Evolutionary conservation across 208 protist species (phyloP), one percentile per base, ranked within the genome.

Genomic region (Crithidia fasciculata): DNA sequence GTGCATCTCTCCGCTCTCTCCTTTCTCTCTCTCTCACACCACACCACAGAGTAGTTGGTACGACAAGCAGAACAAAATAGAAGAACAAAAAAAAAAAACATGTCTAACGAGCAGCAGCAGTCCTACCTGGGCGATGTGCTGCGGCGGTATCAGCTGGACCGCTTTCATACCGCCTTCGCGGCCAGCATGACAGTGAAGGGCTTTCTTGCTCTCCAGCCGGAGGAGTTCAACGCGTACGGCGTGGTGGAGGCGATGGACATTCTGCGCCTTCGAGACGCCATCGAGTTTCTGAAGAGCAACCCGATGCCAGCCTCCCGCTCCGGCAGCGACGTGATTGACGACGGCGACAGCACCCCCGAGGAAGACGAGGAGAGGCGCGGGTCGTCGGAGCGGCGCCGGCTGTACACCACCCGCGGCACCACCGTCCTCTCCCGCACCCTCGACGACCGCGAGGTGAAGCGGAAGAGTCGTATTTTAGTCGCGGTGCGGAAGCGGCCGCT

Each of bases 401-500:
- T 71, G 43, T 87, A 82, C 77, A 92, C 76, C 41, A 65, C 80
- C 12, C 88, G 80, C 41, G 87, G 87, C 45, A 91, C 87, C 19
- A 91, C 86, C 7, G 83, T 91, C 5, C 80, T 91, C 13, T 87
- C 81, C 12, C 76, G 63, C 15, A 77, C 79, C 19, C 18, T 62
- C 16, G 79, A 74, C 62, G 59, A 72, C 54, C 57, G 37, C 15
- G 73, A 78, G 62, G 83, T 88, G 49, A 68, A 83, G 39, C 85
- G 81, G 37, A 81, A 89, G 69, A 95, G 89, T 64, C 89, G 94
- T 57, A 97, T 97, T 57, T 72, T 86, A 8, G 94, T 98, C 44
- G 91, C 84, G 0, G 79, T 98, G 37, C 86, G 95, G 57, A 97
- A 98, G 83, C 86, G 95, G n/a, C 95, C 95, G 53, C 79, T 98